Conservation (phyloP, 163 green algal genomes). For the Scenedesmus sp. region DNA sequence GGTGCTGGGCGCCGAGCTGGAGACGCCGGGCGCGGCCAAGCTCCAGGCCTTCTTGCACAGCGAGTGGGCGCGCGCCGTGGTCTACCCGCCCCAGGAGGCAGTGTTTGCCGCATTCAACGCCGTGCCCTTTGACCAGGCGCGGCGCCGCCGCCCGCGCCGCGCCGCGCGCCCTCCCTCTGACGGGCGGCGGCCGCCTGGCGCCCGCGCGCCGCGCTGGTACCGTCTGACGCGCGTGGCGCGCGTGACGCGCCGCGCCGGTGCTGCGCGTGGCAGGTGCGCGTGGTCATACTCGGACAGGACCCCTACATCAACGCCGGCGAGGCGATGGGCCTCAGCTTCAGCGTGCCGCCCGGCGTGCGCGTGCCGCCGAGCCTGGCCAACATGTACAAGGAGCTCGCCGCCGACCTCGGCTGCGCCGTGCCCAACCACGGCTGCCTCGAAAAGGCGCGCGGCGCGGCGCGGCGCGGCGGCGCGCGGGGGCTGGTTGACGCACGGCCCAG, state of each 20-base stretch:
- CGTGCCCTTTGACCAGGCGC: conserved; percentile 53
- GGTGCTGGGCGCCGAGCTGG: conserved; percentile 33
- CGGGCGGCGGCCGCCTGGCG: neutral
- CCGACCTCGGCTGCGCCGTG: conserved; percentile 74
- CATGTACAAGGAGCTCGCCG: conserved; percentile 86
- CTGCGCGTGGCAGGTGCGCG: conserved; percentile 64
- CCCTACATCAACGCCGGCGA: conserved; percentile 92
- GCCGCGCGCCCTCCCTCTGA: neutral
- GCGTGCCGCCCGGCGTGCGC: conserved; percentile 68
- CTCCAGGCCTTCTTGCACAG: conserved; percentile 72
- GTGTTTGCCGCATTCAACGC: conserved; percentile 70
- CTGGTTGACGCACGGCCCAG: no score
- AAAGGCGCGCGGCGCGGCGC: neutral
- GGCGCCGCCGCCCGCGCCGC: neutral
- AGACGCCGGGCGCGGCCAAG: conserved; percentile 21
- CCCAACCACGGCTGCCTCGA: conserved; percentile 79
- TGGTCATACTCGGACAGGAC: conserved; percentile 95
- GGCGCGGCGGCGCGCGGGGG: no score
- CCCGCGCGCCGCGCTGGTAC: no score
- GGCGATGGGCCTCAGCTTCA: conserved; percentile 94
- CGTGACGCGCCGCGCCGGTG: neutral
- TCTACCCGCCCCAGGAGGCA: conserved; percentile 75
- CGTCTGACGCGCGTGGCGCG: neutral
- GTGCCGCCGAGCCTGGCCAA: conserved; percentile 87
- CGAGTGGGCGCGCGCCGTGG: conserved; percentile 63